Percentiles rank a stretch among this genome's conserved stretches.
Conservation (phyloP, 1,284 basidiomycete genomes). For the Pulchroboletus neoregius region DNA sequence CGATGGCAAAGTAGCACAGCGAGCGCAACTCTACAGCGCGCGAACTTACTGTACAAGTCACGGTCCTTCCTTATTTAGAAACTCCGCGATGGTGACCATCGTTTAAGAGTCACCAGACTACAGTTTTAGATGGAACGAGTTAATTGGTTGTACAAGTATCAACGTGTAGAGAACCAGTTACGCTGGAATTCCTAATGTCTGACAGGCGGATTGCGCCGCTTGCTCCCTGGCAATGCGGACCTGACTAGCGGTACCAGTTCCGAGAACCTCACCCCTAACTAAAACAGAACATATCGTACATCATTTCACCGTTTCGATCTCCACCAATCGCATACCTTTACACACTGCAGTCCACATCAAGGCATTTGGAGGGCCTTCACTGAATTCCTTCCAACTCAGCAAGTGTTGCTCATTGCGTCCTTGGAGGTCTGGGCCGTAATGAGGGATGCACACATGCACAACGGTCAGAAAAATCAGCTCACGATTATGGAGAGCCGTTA, state of each 20-base stretch:
- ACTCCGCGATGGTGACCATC: slow-evolving; percentile 32
- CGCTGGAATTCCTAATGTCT: slow-evolving; percentile 27
- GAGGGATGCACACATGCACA: not conserved
- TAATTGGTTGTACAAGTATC: slow-evolving; percentile 5
- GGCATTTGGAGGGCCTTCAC: slow-evolving; percentile 40
- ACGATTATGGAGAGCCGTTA: slow-evolving; percentile 53
- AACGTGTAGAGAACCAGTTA: slow-evolving; percentile 7
- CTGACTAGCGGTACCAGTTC: slow-evolving; percentile 39
- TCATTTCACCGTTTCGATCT: not conserved
- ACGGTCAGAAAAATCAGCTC: slow-evolving; percentile 18
- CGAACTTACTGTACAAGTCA: not conserved
- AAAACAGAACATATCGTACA: slow-evolving; percentile 1
- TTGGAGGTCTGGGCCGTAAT: slow-evolving; percentile 40
- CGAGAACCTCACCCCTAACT: slow-evolving; percentile 50
- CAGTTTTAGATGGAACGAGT: not conserved
- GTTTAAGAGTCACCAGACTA: no score
- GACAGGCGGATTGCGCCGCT: slow-evolving; percentile 48
- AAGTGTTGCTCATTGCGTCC: slow-evolving; percentile 24
- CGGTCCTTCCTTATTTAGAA: slow-evolving; percentile 22
- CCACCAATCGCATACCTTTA: slow-evolving; percentile 42
- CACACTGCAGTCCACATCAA: slow-evolving; percentile 49
- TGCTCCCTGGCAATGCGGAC: slow-evolving; percentile 45
- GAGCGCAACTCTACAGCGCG: not conserved
- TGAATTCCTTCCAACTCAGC: slow-evolving; percentile 41
- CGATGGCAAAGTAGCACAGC: not conserved